A percentile compares a stretch with the other conserved stretches of the same genome.
These are phyloP conservation scores for Blastocystis sp. DNA, from an alignment of 352 stramenopile species.

Conservation along the genomic window DNA sequence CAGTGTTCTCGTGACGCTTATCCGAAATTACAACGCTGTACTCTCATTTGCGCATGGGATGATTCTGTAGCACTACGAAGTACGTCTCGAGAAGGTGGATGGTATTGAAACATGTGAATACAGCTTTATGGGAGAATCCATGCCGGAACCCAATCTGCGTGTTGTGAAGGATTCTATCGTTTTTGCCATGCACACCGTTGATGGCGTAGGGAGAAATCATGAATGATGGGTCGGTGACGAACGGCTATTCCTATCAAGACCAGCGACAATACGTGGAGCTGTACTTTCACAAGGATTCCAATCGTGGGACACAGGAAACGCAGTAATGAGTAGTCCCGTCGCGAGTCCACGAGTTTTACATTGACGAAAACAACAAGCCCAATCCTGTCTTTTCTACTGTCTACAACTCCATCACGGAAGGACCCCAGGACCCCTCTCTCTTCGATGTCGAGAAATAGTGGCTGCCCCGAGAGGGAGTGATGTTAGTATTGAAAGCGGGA, in stretches of 20 bases:
- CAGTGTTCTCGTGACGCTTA: background rate
- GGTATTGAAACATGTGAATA: constrained; percentile 44
- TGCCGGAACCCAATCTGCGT: constrained; percentile 20
- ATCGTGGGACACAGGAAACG: background rate
- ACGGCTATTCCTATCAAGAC: constrained; percentile 2
- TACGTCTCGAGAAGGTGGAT: constrained; percentile 28
- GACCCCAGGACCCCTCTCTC: background rate
- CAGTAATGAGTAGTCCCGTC: background rate
- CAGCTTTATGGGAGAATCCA: constrained; percentile 42
- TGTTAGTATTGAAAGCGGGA: background rate
- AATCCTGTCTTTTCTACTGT: constrained; percentile 58
- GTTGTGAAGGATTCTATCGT: background rate
- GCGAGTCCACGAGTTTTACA: constrained; percentile 24
- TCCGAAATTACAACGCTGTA: constrained; percentile 34
- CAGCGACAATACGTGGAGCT: constrained; percentile 59
- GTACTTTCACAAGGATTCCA: background rate
- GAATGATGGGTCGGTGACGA: background rate
- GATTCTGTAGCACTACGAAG: constrained; percentile 53
- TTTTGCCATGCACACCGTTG: background rate
- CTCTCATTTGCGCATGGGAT: background rate
- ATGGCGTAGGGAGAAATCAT: background rate
- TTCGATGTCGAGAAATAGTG: constrained; percentile 19
- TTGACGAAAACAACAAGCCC: constrained; percentile 28
- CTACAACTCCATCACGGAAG: constrained; percentile 10
- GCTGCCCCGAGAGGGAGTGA: background rate